Percentiles rank a stretch among this genome's conserved stretches.
phyloP scores from a whole-genome alignment of 2,329 filamentous ascomycete species.

The Cytospora paraplurivora region DNA sequence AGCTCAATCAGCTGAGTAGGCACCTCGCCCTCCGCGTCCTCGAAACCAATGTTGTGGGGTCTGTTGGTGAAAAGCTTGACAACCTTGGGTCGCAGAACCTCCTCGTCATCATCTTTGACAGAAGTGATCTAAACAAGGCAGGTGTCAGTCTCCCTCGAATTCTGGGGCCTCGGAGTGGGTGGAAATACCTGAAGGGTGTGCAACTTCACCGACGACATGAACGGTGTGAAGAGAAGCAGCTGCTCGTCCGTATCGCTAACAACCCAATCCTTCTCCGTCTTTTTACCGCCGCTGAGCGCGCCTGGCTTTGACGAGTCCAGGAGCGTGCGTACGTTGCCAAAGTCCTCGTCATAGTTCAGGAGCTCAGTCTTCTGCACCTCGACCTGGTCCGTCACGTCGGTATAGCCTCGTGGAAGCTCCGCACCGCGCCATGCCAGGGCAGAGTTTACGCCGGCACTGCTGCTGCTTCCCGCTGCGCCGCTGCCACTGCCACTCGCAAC shows the following conservation, averaged over 20 bases:
- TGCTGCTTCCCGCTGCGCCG: constrained; percentile 42
- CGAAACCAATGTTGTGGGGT: constrained; percentile 88
- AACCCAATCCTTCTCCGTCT: constrained; percentile 74
- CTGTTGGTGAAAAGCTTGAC: constrained; percentile 87
- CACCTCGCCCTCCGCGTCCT: constrained; percentile 85
- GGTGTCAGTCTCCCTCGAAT: background rate
- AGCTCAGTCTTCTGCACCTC: constrained; percentile 81
- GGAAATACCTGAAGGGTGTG: constrained; percentile 70
- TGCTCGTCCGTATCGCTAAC: constrained; percentile 98
- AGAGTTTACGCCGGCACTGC: constrained; percentile 46
- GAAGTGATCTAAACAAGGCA: constrained; percentile 73
- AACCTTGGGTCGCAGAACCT: constrained; percentile 77
- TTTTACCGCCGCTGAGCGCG: constrained; percentile 60
- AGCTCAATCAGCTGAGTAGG: constrained; percentile 81
- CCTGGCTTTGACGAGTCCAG: constrained; percentile 72
- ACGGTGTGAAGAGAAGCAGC: constrained; percentile 88
- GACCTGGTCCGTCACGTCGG: constrained; percentile 79
- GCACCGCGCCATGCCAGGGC: constrained; percentile 70
- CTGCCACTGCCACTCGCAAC: constrained; percentile 51
- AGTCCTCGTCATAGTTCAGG: constrained; percentile 80
- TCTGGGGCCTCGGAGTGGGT: background rate
- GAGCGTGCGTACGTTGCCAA: constrained; percentile 71
- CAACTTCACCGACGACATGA: constrained; percentile 84
- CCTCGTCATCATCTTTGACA: constrained; percentile 64
- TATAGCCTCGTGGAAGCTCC: constrained; percentile 76